Evolutionary conservation across 2,329 filamentous ascomycete species (phyloP).

Genomic region (Alternaria ethzedia): DNA sequence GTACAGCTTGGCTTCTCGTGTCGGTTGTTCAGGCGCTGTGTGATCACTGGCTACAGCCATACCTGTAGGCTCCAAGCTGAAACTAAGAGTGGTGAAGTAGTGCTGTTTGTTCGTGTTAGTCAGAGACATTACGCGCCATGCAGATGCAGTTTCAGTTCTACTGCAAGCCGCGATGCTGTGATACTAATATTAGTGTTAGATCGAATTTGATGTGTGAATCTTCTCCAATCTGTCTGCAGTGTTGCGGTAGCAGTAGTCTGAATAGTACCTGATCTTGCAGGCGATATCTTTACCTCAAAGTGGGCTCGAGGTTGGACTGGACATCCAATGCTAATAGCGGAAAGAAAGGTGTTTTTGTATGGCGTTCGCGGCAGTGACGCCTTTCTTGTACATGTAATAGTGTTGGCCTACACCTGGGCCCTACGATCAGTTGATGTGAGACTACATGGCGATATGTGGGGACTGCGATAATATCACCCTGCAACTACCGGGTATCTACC

Average conservation of each 20-base stretch:
- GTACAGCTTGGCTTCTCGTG: slow-evolving; percentile 1
- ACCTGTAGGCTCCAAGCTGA: neutral
- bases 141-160: neutral
- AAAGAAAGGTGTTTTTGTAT: neutral
- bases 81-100: neutral
- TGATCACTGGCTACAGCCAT: neutral
- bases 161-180: neutral
- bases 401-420: neutral
- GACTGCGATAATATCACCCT: neutral
- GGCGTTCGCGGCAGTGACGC: neutral
- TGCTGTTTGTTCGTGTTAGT: neutral
- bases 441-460: neutral
- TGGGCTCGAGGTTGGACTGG: neutral
- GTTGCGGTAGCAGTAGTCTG: neutral
- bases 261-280: neutral
- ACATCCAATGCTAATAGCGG: neutral
- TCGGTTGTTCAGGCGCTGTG: neutral
- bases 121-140: neutral
- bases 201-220: neutral
- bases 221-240: neutral
- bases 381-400: neutral
- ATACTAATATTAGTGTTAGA: neutral
- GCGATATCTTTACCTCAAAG: neutral
- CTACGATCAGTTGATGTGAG: neutral
- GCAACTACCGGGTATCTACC: neutral